These are phyloP conservation scores for Diospyros kaki DNA, from an alignment of 148 eudicot genomes.

Conservation along the genomic window DNA sequence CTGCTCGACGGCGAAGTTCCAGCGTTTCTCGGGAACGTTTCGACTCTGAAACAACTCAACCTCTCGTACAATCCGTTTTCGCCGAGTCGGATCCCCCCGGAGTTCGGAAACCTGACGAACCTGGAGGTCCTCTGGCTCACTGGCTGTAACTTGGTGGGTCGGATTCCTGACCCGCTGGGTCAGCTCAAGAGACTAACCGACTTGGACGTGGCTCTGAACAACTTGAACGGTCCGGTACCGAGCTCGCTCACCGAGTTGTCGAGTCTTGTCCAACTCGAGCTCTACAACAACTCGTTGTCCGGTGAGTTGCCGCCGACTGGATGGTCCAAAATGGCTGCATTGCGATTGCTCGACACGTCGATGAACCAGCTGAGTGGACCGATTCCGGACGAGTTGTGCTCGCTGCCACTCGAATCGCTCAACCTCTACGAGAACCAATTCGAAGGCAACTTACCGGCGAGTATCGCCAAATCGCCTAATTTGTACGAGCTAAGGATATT, in stretches of 20 bases:
- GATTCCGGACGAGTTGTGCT: constrained; percentile 50
- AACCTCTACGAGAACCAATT: constrained; percentile 48
- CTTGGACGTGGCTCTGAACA: constrained; percentile 55
- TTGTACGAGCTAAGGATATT: constrained; percentile 56
- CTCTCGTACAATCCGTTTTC: constrained; percentile 54
- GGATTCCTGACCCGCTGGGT: constrained; percentile 52
- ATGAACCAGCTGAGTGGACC: constrained; percentile 45
- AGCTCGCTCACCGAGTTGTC: constrained; percentile 47
- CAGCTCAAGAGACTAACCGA: constrained; percentile 30
- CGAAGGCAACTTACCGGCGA: constrained; percentile 42
- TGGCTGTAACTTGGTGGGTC: constrained; percentile 41
- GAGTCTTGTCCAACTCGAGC: constrained; percentile 44
- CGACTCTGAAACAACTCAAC: constrained; percentile 48
- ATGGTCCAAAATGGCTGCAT: constrained; percentile 40
- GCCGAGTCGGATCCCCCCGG: constrained; percentile 51
- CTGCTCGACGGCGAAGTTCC: constrained; percentile 58
- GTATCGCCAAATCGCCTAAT: constrained; percentile 47
- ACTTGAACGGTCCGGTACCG: constrained; percentile 43
- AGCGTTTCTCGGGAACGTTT: constrained; percentile 34
- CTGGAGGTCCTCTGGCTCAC: constrained; percentile 54
- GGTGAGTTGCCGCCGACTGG: constrained; percentile 57
- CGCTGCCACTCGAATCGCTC: constrained; percentile 51
- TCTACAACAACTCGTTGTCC: constrained; percentile 45
- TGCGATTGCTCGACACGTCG: constrained; percentile 46
- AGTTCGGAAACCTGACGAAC: constrained; percentile 37